Evolutionary conservation across 371 early-diverging fungal genomes (phyloP), one percentile per base, ranked within the genome.

Genomic region (Gilbertella persicaria): DNA sequence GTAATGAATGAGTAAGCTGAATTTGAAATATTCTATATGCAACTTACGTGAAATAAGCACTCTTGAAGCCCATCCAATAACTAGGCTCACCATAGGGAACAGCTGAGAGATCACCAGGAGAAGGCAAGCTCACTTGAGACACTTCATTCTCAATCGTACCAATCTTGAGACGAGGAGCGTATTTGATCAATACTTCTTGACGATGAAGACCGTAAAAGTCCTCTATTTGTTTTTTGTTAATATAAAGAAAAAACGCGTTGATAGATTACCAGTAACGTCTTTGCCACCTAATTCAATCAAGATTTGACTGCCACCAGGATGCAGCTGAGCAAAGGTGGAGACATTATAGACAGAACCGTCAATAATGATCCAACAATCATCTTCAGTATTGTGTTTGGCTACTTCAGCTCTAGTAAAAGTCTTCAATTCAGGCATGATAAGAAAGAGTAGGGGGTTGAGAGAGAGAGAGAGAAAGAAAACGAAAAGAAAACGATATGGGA

Each of bases 351-450:
- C 95, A 55, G 88, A 87, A 47, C 87, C 86, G 33, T 78, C 70
- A 38, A 95, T 75, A 38, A 91, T 87, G 65, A 96, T 91, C 98
- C 98, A 99, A 58, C 84, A 73, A 60, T 95, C 95, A 25, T 83
- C 79, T 53, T 77, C 71, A 51, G 73, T 74, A 36, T 81, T 82
- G 67, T 98, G 97, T 63, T 79, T 68, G 13, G 84, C 73, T n/a
- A 99, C 79, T 56, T 96, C 91, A 19, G 83, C 85, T 54, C 80
- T 77, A 3, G 91, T 84, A 53, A 59, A 81, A n/a, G 51, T 41
- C 39, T 71, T 71, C n/a, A 70, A 45, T 53, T 61, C 69, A 25
- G 74, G 58, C 74, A 74, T 73, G 20, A 5, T 60, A 52, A 53
- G 17, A 45, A 55, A 37, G 24, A 37, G 28, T 29, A 50, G 47